Conservation (phyloP, 176 grass and related monocot genomes). For the Saccharum spontaneum region DNA sequence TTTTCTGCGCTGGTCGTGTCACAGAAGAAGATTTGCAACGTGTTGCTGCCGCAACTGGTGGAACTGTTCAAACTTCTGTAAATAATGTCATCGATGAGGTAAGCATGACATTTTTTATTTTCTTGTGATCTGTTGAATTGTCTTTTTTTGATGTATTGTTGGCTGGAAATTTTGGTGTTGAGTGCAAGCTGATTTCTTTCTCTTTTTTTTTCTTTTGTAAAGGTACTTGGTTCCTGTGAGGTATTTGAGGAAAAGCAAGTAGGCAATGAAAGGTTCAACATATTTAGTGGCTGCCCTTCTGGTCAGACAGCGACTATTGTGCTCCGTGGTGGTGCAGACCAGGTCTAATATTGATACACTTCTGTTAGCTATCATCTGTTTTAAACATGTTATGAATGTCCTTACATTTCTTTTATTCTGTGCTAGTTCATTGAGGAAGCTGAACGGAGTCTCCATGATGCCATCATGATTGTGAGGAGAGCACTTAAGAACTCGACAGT, state of each 20-base stretch:
- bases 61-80: conserved; percentile 86
- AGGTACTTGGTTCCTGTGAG: conserved; percentile 94
- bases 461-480: conserved; percentile 98
- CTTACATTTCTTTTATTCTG: conserved; percentile 15
- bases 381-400: background rate
- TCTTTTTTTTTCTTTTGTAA: conserved; percentile 18
- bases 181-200: conserved; percentile 6
- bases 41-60: conserved; percentile 84
- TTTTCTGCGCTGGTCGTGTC: conserved; percentile 96
- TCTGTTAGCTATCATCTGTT: background rate
- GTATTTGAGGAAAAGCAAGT: conserved; percentile 96
- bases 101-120: background rate
- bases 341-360: conserved; percentile 44
- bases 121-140: background rate
- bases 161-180: background rate
- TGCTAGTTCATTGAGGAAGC: conserved; percentile 97
- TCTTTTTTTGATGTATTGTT: background rate
- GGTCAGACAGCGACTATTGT: conserved; percentile 93
- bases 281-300: conserved; percentile 89
- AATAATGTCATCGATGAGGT: conserved; percentile 91
- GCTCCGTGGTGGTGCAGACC: conserved; percentile 92
- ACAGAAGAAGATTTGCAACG: conserved; percentile 89
- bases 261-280: conserved; percentile 92
- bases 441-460: conserved; percentile 95
- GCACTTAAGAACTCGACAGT: conserved; percentile 96